Base-by-base conservation (phyloP, 371 early-diverging fungal genomes). In the Mucor plumbeus region DNA sequence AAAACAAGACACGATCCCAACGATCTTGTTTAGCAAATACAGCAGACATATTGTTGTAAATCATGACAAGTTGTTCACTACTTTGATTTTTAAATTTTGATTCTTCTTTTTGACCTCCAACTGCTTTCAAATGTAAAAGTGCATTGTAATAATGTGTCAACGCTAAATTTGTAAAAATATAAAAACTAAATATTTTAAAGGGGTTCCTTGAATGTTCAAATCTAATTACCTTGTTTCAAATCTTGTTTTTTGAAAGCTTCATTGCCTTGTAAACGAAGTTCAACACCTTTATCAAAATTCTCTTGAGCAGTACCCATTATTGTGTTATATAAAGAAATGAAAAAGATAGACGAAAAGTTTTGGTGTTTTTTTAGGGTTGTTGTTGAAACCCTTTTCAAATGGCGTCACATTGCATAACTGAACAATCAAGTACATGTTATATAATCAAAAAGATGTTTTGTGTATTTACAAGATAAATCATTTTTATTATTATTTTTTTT, bases 31-130 rank as follows among this genome's bases (percentile, higher is more conserved):
- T 79, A 7, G 78, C 61, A 59, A 73, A 69, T 0, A 79, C 82
- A 19, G 79, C 78, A 38, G 71, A 64, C 79, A 82, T 79, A 64
- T 82, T 82, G 60, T 82, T 82, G 59, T 82, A 82, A 43, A 82
- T 70, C 76, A 68, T 72, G 31, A 82, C 73, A 4, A 79, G 65
- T 55, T 82, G 78, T n/a, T 71, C 71, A 13, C 75, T 56, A 1
- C 74, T 61, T 3, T 48, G 36, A 3, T 59, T 35, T 21, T 79
- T 76, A 19, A 68, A 74, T 41, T 70, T 61, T 0, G 69, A 63
- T 26, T 70, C 65, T 4, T 65, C 48, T 11, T 77, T 59, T 43
- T 63, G 56, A 0, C 79, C 82, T 13, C 79, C 79, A 5, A 82
- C 73, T 4, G 77, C 73, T 21, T 77, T 77, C 19, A 82, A 64